Evolutionary conservation across 352 stramenopile genomes (phyloP), one percentile per base, ranked within the genome.

Genomic region (Phytophthora chlamydospora): DNA sequence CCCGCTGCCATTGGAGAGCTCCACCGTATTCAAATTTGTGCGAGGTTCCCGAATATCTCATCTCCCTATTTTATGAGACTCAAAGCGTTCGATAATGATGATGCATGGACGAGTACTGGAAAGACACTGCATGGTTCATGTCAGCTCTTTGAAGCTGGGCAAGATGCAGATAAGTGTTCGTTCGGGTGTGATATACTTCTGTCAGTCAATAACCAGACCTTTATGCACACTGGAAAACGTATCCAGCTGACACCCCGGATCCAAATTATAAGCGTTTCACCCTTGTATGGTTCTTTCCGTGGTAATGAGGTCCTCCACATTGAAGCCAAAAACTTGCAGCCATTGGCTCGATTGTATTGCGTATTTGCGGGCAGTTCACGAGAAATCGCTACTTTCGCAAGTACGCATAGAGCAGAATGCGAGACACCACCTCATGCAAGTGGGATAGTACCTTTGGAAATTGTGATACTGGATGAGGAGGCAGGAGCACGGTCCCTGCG

Each of bases 181-280:
- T 21, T 33, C 14, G 57, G 50, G 1, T 85, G 76, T n/a, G 40
- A 68, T 13, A 2, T 78, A 6, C 51, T 68, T 8, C n/a, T 80
- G 6, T 86, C 76, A 4, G 62, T 84, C 3, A 86, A 86, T 42
- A 71, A 80, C 11, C 74, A 82, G 21, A 62, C 57, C 1, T 82
- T 72, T 52, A 27, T 19, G 0, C 45, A 49, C 27, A 75, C 66
- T 1, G 69, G 62, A 14, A 78, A 68, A 24, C 31, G 42, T 24
- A 32, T 82, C 12, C 29, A 35, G 11, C 21, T 82, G 1, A 42
- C 47, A 11, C 19, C 58, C 7, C 4, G 55, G 24, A 42, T 51
- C 27, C 40, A 52, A 42, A 58, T 80, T 19, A 11, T 48, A 9
- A 45, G 16, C 0, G 56, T 53, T 11, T 13, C 39, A 8, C 76